phyloP scores from a whole-genome alignment of 495 filamentous ascomycete genomes.

The Neurospora sp. region DNA sequence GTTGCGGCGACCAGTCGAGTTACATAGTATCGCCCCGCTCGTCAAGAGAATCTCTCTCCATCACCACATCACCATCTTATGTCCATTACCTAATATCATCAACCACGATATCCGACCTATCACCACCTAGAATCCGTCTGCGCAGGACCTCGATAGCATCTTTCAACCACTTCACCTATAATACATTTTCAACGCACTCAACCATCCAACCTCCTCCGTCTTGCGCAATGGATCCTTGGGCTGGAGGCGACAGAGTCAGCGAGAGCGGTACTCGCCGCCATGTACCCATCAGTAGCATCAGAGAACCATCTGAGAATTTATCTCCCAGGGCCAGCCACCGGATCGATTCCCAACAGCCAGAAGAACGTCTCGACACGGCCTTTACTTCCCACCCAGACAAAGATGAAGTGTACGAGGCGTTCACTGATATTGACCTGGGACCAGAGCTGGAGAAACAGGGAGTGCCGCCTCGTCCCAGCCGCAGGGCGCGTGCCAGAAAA shows the following conservation, averaged over 20 bases:
- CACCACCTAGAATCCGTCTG: neutral
- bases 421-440: neutral
- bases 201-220: neutral
- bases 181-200: neutral
- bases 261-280: neutral
- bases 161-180: neutral
- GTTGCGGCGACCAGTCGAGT: neutral
- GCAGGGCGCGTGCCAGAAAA: neutral
- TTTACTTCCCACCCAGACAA: neutral
- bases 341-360: neutral
- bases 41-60: neutral
- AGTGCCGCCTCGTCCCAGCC: neutral
- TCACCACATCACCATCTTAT: neutral
- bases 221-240: neutral
- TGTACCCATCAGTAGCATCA: neutral
- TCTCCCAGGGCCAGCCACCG: neutral
- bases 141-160: neutral
- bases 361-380: neutral
- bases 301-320: neutral
- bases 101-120: neutral
- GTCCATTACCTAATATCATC: neutral
- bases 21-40: neutral
- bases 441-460: neutral
- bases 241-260: neutral
- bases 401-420: neutral